A percentile compares a stretch with the other conserved stretches of the same genome.
Evolutionary conservation across 805 yeast genomes (phyloP).

Genomic region (Lachancea lanzarotensis): DNA sequence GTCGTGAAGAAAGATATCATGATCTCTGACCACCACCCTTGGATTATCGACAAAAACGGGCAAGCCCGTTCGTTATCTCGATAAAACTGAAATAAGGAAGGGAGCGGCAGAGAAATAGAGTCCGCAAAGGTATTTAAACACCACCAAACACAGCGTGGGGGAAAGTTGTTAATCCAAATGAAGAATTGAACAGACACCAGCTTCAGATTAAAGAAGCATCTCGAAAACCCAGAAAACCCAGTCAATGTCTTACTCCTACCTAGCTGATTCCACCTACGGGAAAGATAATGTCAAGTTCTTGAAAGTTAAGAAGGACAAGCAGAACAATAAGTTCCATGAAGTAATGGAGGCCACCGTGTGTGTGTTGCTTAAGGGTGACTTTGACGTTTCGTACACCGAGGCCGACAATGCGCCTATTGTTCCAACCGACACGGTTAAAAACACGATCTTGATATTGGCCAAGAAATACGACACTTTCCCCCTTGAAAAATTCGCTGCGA

Average conservation of each 20-base stretch:
- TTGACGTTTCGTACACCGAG: slow-evolving; percentile 74
- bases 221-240: neutral
- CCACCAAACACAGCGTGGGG: neutral
- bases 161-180: neutral
- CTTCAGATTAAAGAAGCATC: neutral
- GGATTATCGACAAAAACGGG: slow-evolving; percentile 1
- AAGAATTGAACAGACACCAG: neutral
- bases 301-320: slow-evolving; percentile 74
- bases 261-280: slow-evolving; percentile 65
- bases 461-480: slow-evolving; percentile 83
- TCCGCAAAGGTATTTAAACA: neutral
- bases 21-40: neutral
- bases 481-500: slow-evolving; percentile 83
- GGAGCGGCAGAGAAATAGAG: too few relatives aligned
- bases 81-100: neutral
- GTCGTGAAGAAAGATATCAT: neutral
- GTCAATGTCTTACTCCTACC: slow-evolving; percentile 21
- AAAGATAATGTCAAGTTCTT: slow-evolving; percentile 89
- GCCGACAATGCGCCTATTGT: slow-evolving; percentile 88
- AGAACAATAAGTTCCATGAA: slow-evolving; percentile 68
- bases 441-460: slow-evolving; percentile 79
- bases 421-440: slow-evolving; percentile 91
- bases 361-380: slow-evolving; percentile 67
- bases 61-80: slow-evolving; percentile 4
- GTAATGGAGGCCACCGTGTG: slow-evolving; percentile 80